Evolutionary conservation across 768 basidiomycete species (phyloP).

Genomic region (Suillus luteus): DNA sequence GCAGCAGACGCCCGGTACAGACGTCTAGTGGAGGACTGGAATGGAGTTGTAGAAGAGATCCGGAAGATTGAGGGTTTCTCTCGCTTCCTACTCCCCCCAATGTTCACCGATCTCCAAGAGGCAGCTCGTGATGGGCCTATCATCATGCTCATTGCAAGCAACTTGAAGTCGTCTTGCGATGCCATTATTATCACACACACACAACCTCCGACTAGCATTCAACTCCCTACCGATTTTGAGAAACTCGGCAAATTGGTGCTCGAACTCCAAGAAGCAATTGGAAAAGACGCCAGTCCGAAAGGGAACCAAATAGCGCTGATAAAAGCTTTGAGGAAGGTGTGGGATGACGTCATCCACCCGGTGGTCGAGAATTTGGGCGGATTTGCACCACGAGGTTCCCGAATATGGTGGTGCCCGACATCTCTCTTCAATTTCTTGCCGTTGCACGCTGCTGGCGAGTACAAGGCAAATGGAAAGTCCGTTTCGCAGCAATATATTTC

Average conservation of each 20-base stretch:
- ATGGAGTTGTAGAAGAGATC: too few relatives aligned
- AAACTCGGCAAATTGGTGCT: background rate
- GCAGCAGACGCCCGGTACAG: too few relatives aligned
- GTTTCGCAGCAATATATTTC: slow-evolving; percentile 10
- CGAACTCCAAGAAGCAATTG: background rate
- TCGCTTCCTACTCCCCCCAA: too few relatives aligned
- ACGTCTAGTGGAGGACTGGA: too few relatives aligned
- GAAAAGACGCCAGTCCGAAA: too few relatives aligned
- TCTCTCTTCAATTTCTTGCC: slow-evolving; percentile 12
- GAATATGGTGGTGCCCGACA: slow-evolving; percentile 19
- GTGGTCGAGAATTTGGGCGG: background rate
- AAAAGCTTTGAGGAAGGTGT: background rate
- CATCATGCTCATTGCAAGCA: too few relatives aligned
- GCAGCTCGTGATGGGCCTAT: too few relatives aligned
- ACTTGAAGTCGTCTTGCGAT: slow-evolving; percentile 15
- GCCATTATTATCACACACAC: slow-evolving; percentile 15
- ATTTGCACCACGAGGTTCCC: background rate
- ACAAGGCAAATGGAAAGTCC: background rate
- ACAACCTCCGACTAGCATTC: background rate
- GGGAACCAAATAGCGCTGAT: background rate
- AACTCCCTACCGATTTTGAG: background rate
- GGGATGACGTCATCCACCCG: background rate
- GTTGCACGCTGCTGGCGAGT: slow-evolving; percentile 15
- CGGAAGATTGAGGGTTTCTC: too few relatives aligned
- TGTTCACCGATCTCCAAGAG: too few relatives aligned